Base-by-base conservation (phyloP, 352 stramenopile species). In the Pythium coloratum region DNA sequence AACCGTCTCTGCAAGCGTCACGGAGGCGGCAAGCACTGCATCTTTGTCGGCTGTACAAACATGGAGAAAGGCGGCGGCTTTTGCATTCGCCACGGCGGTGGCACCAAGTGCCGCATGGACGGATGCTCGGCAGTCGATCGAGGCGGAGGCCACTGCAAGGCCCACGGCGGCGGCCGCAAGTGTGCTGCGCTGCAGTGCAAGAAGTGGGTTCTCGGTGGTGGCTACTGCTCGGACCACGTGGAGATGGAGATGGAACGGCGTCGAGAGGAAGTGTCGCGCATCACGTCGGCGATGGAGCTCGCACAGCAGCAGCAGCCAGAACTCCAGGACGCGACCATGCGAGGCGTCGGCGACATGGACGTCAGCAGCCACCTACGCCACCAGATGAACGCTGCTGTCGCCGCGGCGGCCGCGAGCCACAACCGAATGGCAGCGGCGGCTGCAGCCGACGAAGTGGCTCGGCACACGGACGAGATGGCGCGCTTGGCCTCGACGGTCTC, bases 1-100 rank as follows among this genome's bases (percentile, higher is more conserved):
- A 88, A 84, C 44, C 89, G 91, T 49, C 73, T 94, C 1, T 96
- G 88, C 67, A 96, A 96, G 63, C 81, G 82, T 9, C 88, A 96
- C 49, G 88, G 88, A 24, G 88, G 88, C n/a, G 72, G 69, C 26
- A 91, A 89, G 72, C 71, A 82, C 18, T 96, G 88, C 50, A 69
- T 83, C 54, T 64, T 81, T 33, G 86, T 92, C 18, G 88, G 88
- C 30, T 96, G 88, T 47, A 80, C 72, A 2, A 96, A 94, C 70
- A 92, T 89, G 80, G 80, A 92, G 54, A 93, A 94, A 70, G 86
- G 84, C n/a, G 85, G 86, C 42, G 88, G 88, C 3, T 84, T 86
- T 36, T 96, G 88, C 60, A 94, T 94, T 67, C 86, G 86, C 55
- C 88, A 96, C 50, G 88, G 88, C 2, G 88, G 88, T 2, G 86